phyloP scores from a whole-genome alignment of 805 yeast species.

The Barnettozyma wickerhamii region DNA sequence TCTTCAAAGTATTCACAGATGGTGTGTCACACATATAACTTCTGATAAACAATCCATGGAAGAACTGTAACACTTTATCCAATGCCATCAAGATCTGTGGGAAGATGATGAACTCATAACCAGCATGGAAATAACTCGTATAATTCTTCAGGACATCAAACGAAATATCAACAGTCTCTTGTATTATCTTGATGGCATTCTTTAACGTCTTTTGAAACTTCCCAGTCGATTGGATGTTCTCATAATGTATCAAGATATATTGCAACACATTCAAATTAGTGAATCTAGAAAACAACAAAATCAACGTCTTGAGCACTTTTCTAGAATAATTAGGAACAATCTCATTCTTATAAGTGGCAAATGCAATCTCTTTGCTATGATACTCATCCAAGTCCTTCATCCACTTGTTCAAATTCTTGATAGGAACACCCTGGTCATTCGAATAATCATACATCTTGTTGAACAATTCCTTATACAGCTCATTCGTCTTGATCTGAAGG shows the following conservation, averaged over 20 bases:
- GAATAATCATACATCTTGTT: constrained; percentile 8
- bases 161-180: constrained; percentile 9
- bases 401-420: constrained; percentile 4
- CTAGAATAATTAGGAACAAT: constrained; percentile 5
- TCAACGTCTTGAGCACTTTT: constrained; percentile 11
- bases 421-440: constrained; percentile 5
- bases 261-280: constrained; percentile 5
- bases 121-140: constrained; percentile 16
- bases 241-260: constrained; percentile 18
- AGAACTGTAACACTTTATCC: constrained; percentile 11
- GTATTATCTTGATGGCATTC: not conserved
- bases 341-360: constrained; percentile 14
- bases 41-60: constrained; percentile 12
- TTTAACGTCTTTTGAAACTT: constrained; percentile 7
- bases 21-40: constrained; percentile 5
- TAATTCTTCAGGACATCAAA: constrained; percentile 21
- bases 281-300: constrained; percentile 13
- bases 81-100: constrained; percentile 12
- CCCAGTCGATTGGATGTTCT: constrained; percentile 11
- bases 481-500: constrained; percentile 7
- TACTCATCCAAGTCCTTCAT: constrained; percentile 6
- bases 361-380: constrained; percentile 1
- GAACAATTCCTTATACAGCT: constrained; percentile 6
- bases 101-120: constrained; percentile 18
- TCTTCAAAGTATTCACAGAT: constrained; percentile 10